Conservation (phyloP, 2,329 filamentous ascomycete species). For the Microdochium bolleyi region DNA sequence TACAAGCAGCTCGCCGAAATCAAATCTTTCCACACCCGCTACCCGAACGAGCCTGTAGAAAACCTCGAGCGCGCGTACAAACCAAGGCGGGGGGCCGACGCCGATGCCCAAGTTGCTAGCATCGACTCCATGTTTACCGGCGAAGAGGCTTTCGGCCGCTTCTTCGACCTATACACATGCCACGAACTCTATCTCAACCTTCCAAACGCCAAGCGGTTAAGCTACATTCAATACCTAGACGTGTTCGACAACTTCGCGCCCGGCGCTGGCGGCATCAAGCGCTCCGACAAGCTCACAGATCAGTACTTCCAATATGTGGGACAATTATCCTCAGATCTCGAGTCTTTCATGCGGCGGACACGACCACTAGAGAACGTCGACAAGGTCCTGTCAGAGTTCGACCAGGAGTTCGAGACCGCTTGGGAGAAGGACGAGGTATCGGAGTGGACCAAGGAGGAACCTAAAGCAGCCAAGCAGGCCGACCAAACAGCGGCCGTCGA, state of each 20-base stretch:
- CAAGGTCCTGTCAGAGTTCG: conserved; percentile 66
- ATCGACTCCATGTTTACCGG: conserved; percentile 92
- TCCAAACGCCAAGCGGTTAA: conserved; percentile 73
- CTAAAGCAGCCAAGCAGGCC: conserved; percentile 27
- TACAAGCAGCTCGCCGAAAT: conserved; percentile 76
- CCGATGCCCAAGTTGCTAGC: conserved; percentile 54
- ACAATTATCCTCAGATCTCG: conserved; percentile 72
- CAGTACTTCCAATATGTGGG: conserved; percentile 87
- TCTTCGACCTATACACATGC: conserved; percentile 75
- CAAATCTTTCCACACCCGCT: conserved; percentile 80
- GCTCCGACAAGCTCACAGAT: conserved; percentile 81
- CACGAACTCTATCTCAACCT: conserved; percentile 91
- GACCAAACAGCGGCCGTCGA: conserved; percentile 36
- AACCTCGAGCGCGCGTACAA: conserved; percentile 93
- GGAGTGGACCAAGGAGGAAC: conserved; percentile 63
- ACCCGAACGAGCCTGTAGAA: conserved; percentile 91
- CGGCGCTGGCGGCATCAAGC: conserved; percentile 65
- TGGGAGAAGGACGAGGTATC: conserved; percentile 76
- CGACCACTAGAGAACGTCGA: conserved; percentile 81
- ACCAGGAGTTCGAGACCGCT: conserved; percentile 72
- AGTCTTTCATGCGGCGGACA: conserved; percentile 78
- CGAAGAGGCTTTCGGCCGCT: conserved; percentile 88
- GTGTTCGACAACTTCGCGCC: conserved; percentile 79
- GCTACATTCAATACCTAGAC: conserved; percentile 89
- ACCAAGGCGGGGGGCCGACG: conserved; percentile 52